Evolutionary conservation across 371 early-diverging fungal species (phyloP).

Genomic region (Rhizopus arrhizus): DNA sequence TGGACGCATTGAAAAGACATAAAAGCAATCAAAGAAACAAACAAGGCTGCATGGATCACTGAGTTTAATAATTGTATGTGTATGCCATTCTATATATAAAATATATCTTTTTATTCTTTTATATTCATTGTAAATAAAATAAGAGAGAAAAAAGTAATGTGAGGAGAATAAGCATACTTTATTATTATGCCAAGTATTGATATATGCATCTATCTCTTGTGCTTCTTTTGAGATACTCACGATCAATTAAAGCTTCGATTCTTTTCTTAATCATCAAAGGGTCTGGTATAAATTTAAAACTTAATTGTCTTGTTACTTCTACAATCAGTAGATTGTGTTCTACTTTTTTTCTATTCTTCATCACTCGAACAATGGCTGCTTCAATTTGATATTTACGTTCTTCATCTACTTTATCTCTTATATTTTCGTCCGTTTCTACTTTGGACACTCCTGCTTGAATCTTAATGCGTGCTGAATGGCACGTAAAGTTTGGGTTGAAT

Average conservation of each 20-base stretch:
- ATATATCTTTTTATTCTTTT: neutral
- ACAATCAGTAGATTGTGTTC: conserved; percentile 75
- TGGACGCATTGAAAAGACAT: conserved; percentile 57
- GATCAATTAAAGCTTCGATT: conserved; percentile 81
- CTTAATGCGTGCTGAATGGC: conserved; percentile 79
- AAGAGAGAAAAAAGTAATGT: too few species aligned
- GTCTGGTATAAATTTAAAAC: conserved; percentile 70
- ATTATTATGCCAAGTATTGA: conserved; percentile 25
- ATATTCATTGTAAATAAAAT: neutral
- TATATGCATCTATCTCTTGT: conserved; percentile 51
- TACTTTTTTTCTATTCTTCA: conserved; percentile 81
- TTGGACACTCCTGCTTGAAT: conserved; percentile 74
- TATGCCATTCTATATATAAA: too few species aligned
- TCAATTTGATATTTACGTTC: conserved; percentile 84
- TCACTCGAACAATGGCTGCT: conserved; percentile 85
- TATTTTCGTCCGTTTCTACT: conserved; percentile 75
- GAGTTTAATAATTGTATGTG: neutral
- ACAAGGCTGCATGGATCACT: conserved; percentile 32
- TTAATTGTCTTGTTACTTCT: conserved; percentile 71
- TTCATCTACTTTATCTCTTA: conserved; percentile 83
- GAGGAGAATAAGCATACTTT: neutral
- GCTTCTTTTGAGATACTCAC: conserved; percentile 82
- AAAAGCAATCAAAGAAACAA: conserved; percentile 54
- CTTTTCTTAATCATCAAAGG: conserved; percentile 80
- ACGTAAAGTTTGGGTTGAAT: conserved; percentile 76